These are phyloP conservation scores for Conoideocrella luteorostrata DNA, from an alignment of 2,329 filamentous ascomycete genomes.

Conservation along the genomic window DNA sequence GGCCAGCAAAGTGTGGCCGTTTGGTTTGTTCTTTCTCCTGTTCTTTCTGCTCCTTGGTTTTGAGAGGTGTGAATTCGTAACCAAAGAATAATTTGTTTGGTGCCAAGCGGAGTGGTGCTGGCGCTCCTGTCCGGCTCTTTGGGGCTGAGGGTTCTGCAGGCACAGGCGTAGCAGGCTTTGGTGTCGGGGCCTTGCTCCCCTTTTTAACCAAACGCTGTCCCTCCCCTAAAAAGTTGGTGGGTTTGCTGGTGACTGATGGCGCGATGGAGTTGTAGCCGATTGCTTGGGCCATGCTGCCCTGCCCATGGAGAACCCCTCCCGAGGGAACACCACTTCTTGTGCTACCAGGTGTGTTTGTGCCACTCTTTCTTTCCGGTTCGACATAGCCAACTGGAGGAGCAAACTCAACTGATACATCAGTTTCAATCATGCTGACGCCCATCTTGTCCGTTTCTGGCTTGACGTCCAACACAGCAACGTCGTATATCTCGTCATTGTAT, in stretches of 20 bases:
- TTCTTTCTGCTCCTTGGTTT: slow-evolving; percentile 66
- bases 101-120: slow-evolving; percentile 76
- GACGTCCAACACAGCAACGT: slow-evolving; percentile 88
- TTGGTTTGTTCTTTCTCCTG: slow-evolving; percentile 57
- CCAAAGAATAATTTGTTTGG: slow-evolving; percentile 95
- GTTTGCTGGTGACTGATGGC: slow-evolving; percentile 62
- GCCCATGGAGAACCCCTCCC: slow-evolving; percentile 70
- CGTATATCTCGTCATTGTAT: slow-evolving; percentile 92
- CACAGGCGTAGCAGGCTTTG: slow-evolving; percentile 68
- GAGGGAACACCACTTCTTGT: slow-evolving; percentile 55
- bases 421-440: slow-evolving; percentile 91
- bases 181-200: slow-evolving; percentile 55
- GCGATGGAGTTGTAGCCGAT: slow-evolving; percentile 94
- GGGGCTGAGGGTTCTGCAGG: slow-evolving; percentile 25
- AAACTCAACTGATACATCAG: slow-evolving; percentile 94
- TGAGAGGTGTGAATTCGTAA: slow-evolving; percentile 84
- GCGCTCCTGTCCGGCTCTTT: slow-evolving; percentile 61
- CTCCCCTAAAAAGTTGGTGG: slow-evolving; percentile 72
- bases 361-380: slow-evolving; percentile 71
- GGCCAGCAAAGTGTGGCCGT: slow-evolving; percentile 73
- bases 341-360: slow-evolving; percentile 81
- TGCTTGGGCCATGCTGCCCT: slow-evolving; percentile 94
- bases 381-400: slow-evolving; percentile 90
- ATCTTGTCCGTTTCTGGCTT: slow-evolving; percentile 79
- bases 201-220: slow-evolving; percentile 89